Conservation (phyloP, 441 rosid species). For the Omphalea diandra region DNA sequence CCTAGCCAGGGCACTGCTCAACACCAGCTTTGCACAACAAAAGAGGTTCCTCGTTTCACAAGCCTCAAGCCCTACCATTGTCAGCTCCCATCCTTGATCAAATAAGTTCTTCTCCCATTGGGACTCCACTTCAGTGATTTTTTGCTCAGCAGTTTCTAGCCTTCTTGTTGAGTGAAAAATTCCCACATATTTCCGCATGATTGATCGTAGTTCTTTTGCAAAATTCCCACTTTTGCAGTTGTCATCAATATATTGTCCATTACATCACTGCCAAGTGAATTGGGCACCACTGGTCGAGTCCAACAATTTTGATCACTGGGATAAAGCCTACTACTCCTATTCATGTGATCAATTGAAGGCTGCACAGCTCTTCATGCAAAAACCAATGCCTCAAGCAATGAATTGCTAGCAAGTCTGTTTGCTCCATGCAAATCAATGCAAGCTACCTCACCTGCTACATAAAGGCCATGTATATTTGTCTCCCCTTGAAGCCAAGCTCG, state of each 20-base stretch:
- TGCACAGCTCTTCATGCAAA: constrained; percentile 90
- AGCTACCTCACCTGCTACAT: constrained; percentile 98
- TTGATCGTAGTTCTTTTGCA: constrained; percentile 71
- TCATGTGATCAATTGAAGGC: constrained; percentile 82
- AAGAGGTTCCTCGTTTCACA: constrained; percentile 96
- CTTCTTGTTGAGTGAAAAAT: constrained; percentile 84
- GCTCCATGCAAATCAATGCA: constrained; percentile 98
- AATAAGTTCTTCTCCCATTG: constrained; percentile 80
- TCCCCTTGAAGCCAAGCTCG: constrained; percentile 91
- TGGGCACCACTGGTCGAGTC: constrained; percentile 71
- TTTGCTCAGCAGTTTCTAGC: constrained; percentile 58
- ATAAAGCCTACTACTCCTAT: constrained; percentile 45
- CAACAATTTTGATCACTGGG: constrained; percentile 46
- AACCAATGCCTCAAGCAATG: constrained; percentile 95
- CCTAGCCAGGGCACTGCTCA: constrained; percentile 86
- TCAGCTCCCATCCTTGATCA: constrained; percentile 81
- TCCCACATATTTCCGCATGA: constrained; percentile 93
- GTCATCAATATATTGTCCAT: constrained; percentile 42
- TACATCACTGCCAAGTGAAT: constrained; percentile 40
- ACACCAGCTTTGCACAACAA: constrained; percentile 90
- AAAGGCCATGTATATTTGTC: constrained; percentile 82
- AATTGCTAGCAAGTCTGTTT: constrained; percentile 93
- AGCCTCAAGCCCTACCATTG: constrained; percentile 85
- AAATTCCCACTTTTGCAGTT: constrained; percentile 66
- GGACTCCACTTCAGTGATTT: constrained; percentile 59